A percentile compares a stretch with the other conserved stretches of the same genome.
Conservation (phyloP, 495 filamentous ascomycete species). For the Hypoxylon fuscum region DNA sequence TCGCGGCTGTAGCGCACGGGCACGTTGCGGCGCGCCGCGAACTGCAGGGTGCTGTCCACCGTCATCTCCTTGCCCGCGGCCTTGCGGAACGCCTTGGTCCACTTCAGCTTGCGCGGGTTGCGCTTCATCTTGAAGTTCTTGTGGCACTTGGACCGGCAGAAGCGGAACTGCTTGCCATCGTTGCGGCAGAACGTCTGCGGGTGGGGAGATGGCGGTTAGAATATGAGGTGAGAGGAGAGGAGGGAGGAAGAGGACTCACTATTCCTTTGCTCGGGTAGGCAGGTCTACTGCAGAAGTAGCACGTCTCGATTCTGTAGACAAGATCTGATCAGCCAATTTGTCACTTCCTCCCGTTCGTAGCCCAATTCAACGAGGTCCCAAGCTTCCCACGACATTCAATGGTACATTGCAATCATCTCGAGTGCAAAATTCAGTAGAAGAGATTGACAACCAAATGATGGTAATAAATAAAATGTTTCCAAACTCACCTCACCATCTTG, state of each 20-base stretch:
- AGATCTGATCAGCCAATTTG: constrained; percentile 28
- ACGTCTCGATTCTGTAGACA: constrained; percentile 71
- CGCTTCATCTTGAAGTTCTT: constrained; percentile 99
- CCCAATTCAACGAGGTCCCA: too few species aligned
- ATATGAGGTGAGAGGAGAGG: background rate
- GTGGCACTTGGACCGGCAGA: constrained; percentile 80
- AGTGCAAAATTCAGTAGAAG: background rate
- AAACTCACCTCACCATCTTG: constrained; percentile 52
- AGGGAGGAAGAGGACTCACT: constrained; percentile 57
- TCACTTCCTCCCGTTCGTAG: background rate
- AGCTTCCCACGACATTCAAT: constrained; percentile 3
- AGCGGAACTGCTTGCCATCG: constrained; percentile 39
- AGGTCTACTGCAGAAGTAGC: constrained; percentile 88
- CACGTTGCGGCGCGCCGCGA: constrained; percentile 91
- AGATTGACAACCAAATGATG: background rate
- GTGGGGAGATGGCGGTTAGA: background rate
- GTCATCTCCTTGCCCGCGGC: constrained; percentile 68
- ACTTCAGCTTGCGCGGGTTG: constrained; percentile 78
- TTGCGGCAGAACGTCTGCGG: constrained; percentile 58
- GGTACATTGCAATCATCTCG: too few species aligned
- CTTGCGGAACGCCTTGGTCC: constrained; percentile 64
- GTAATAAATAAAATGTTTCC: background rate
- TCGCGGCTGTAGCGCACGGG: constrained; percentile 93
- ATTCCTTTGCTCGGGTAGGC: constrained; percentile 91
- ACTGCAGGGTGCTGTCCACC: constrained; percentile 91